phyloP scores from a whole-genome alignment of 192 early-diverging fungal species.

The Rhizoclosmatium sp. region DNA sequence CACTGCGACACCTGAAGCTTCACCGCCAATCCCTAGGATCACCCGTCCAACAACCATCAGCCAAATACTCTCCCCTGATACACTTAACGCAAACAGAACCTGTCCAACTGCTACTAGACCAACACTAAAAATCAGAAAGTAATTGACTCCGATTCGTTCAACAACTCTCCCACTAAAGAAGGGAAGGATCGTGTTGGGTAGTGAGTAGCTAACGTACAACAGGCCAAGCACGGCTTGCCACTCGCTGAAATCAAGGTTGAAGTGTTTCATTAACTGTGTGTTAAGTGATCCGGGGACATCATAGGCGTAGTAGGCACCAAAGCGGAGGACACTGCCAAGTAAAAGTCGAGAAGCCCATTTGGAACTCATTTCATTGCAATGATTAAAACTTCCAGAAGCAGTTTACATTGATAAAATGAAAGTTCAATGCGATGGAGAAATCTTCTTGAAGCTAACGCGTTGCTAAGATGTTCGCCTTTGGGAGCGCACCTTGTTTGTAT shows the following conservation, averaged over 20 bases:
- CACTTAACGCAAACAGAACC: neutral
- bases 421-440: too few relatives aligned
- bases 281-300: constrained; percentile 31
- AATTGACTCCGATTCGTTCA: constrained; percentile 54
- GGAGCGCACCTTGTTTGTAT: too few relatives aligned
- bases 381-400: too few relatives aligned
- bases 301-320: constrained; percentile 29
- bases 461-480: too few relatives aligned
- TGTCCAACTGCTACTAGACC: constrained; percentile 37
- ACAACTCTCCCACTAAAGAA: constrained; percentile 63
- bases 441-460: too few relatives aligned
- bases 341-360: too few relatives aligned
- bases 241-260: neutral
- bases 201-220: constrained; percentile 64
- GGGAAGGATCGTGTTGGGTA: constrained; percentile 72
- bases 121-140: neutral
- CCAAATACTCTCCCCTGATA: constrained; percentile 36
- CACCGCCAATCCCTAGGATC: constrained; percentile 59
- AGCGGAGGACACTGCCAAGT: neutral
- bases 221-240: constrained; percentile 63
- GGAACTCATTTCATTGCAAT: too few relatives aligned
- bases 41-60: constrained; percentile 34
- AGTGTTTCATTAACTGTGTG: constrained; percentile 15
- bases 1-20: constrained; percentile 55
- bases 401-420: too few relatives aligned